Evolutionary conservation across 768 basidiomycete genomes (phyloP).

Genomic region (Tylopilus balloui): DNA sequence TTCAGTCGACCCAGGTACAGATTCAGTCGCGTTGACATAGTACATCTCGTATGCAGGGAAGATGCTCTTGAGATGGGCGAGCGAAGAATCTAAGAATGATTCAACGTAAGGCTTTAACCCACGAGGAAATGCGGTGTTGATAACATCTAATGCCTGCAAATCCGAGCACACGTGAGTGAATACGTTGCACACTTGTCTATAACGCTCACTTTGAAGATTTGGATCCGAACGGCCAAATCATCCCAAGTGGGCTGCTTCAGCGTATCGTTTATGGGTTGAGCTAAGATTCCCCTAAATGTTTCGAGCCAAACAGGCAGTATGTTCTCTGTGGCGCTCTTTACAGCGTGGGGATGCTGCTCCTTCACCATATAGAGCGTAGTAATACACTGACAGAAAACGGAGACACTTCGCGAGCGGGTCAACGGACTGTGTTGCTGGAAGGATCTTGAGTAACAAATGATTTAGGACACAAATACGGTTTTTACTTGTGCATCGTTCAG

Average conservation of each 20-base stretch:
- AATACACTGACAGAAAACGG: slow-evolving; percentile 88
- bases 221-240: slow-evolving; percentile 68
- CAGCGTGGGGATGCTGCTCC: slow-evolving; percentile 83
- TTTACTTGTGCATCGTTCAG: slow-evolving; percentile 70
- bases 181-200: background rate
- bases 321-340: slow-evolving; percentile 73
- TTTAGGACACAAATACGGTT: slow-evolving; percentile 3
- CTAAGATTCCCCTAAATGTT: slow-evolving; percentile 76
- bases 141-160: slow-evolving; percentile 68
- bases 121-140: slow-evolving; percentile 79
- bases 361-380: slow-evolving; percentile 92
- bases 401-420: slow-evolving; percentile 80
- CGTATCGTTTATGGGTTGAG: slow-evolving; percentile 59
- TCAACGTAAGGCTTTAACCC: slow-evolving; percentile 59
- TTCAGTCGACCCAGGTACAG: slow-evolving; percentile 63
- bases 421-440: slow-evolving; percentile 63
- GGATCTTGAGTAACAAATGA: slow-evolving; percentile 1
- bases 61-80: slow-evolving; percentile 55
- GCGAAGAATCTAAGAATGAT: slow-evolving; percentile 53
- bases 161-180: background rate
- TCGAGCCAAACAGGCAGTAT: slow-evolving; percentile 92
- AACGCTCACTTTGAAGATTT: slow-evolving; percentile 75
- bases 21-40: slow-evolving; percentile 54
- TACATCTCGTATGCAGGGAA: slow-evolving; percentile 57
- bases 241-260: slow-evolving; percentile 68